A percentile compares a stretch with the other conserved stretches of the same genome.
Evolutionary conservation across 306 rosid genomes (phyloP).

Genomic region (Coriaria nepalensis): DNA sequence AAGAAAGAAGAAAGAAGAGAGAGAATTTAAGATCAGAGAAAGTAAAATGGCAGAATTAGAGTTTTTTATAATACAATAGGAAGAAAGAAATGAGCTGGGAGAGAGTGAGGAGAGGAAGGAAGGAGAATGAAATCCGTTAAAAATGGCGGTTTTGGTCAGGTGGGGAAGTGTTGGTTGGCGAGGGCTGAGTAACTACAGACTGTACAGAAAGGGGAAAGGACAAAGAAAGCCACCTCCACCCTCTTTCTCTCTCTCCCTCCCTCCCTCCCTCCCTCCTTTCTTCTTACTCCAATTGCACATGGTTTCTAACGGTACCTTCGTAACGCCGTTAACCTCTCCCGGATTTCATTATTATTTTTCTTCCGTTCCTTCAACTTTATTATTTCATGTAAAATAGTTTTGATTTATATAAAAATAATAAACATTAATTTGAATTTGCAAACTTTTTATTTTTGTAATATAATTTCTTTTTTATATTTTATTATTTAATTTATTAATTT

Average conservation of each 20-base stretch:
- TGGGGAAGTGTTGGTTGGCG: slow-evolving; percentile 69
- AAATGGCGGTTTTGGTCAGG: slow-evolving; percentile 54
- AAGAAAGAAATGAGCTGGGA: slow-evolving; percentile 3
- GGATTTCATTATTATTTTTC: neutral
- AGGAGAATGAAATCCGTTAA: slow-evolving; percentile 28
- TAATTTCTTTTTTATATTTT: too few relatives aligned
- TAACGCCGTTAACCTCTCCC: slow-evolving; percentile 11
- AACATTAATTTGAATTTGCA: too few relatives aligned
- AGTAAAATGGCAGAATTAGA: slow-evolving; percentile 11
- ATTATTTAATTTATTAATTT: too few relatives aligned
- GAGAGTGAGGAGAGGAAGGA: slow-evolving; percentile 9
- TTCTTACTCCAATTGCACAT: slow-evolving; percentile 10
- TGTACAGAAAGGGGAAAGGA: slow-evolving; percentile 36
- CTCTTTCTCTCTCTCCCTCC: slow-evolving; percentile 10
- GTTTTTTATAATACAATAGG: slow-evolving; percentile 10
- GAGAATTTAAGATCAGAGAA: slow-evolving; percentile 6
- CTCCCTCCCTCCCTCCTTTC: slow-evolving; percentile 1
- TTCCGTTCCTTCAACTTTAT: too few relatives aligned
- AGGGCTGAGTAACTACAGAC: slow-evolving; percentile 49
- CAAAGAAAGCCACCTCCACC: slow-evolving; percentile 9
- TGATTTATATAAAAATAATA: too few relatives aligned
- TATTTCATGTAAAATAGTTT: too few relatives aligned
- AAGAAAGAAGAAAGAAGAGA: slow-evolving; percentile 4
- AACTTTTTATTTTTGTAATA: too few relatives aligned
- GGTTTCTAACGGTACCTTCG: neutral